phyloP scores from a whole-genome alignment of 192 early-diverging fungal genomes.

The Linnemannia exigua region DNA sequence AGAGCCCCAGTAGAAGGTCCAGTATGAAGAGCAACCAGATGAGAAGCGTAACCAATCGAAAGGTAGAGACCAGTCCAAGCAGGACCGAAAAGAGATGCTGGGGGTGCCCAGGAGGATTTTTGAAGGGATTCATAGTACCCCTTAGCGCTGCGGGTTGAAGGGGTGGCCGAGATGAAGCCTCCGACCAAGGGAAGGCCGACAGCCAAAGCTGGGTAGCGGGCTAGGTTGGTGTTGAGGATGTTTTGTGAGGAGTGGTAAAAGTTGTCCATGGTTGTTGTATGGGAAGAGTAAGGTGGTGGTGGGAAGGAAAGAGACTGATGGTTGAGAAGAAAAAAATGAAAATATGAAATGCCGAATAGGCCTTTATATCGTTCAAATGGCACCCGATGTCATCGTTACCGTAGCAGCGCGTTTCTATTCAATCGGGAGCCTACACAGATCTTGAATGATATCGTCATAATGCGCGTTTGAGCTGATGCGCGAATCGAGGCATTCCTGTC shows the following conservation, averaged over 20 bases:
- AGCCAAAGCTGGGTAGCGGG: conserved; percentile 51
- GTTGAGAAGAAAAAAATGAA: conserved; percentile 5
- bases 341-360: background rate
- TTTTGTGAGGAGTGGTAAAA: conserved; percentile 24
- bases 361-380: background rate
- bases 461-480: background rate
- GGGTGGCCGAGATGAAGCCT: conserved; percentile 37
- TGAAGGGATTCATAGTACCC: conserved; percentile 22
- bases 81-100: conserved; percentile 22
- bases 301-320: background rate
- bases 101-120: conserved; percentile 35
- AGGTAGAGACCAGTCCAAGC: conserved; percentile 39
- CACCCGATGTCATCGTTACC: background rate
- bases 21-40: conserved; percentile 26
- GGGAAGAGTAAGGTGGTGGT: background rate
- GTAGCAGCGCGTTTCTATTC: background rate
- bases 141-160: conserved; percentile 9
- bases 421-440: too few relatives aligned
- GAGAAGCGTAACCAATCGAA: conserved; percentile 45
- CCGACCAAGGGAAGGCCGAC: conserved; percentile 45
- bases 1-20: conserved; percentile 15
- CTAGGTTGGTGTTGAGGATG: conserved; percentile 34
- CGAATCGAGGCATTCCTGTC: background rate
- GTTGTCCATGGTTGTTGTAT: conserved; percentile 21
- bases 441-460: background rate